Percentiles rank a stretch among this genome's conserved stretches.
These are phyloP conservation scores for Dryas integrifolia DNA, from an alignment of 331 rosid species.

Conservation along the genomic window DNA sequence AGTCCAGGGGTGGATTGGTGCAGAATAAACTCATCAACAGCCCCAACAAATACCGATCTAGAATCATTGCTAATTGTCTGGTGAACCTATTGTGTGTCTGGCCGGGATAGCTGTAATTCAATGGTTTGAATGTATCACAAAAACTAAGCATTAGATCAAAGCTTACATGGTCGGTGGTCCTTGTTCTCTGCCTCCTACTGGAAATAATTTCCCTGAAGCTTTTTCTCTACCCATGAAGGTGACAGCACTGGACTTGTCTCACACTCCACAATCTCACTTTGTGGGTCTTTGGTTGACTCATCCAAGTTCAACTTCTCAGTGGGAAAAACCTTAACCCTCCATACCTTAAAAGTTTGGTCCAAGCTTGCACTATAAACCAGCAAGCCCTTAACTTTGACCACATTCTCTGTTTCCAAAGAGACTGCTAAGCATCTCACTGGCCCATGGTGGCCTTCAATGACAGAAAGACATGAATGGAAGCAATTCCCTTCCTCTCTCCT, in stretches of 20 bases:
- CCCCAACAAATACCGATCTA: background rate
- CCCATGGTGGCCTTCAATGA: constrained; percentile 47
- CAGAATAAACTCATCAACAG: background rate
- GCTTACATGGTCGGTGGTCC: constrained; percentile 12
- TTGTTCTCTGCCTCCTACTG: constrained; percentile 10
- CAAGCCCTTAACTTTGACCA: constrained; percentile 32
- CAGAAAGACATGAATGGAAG: constrained; percentile 42
- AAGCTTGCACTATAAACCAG: constrained; percentile 47
- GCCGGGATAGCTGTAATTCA: constrained; percentile 3
- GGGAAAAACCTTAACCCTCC: constrained; percentile 46
- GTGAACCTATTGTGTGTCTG: background rate
- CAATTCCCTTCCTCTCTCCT: constrained; percentile 46
- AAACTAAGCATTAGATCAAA: background rate
- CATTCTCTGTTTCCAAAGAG: constrained; percentile 34
- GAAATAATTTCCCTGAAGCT: constrained; percentile 40
- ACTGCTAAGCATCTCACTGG: constrained; percentile 47
- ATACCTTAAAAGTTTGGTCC: constrained; percentile 50
- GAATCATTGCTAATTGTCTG: background rate
- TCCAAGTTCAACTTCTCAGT: constrained; percentile 30
- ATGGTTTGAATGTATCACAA: background rate
- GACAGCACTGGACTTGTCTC: constrained; percentile 42
- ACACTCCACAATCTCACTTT: constrained; percentile 37
- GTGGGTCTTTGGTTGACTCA: constrained; percentile 26
- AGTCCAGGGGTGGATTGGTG: no score
- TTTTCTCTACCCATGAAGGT: constrained; percentile 51